These are phyloP conservation scores for Aspergillus taichungensis DNA, from an alignment of 495 filamentous ascomycete genomes.

Conservation along the genomic window DNA sequence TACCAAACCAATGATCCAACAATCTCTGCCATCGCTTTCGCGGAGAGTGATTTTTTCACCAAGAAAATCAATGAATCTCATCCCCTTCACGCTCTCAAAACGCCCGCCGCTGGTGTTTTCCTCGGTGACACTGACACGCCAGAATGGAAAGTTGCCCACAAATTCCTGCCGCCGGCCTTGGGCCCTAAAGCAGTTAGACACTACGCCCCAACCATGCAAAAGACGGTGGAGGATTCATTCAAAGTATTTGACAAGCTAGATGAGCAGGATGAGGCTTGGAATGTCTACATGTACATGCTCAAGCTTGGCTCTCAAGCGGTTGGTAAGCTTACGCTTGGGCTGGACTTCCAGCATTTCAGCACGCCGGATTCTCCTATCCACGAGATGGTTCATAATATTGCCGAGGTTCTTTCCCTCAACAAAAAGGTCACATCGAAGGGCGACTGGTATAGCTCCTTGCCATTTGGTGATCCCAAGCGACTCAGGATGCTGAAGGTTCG, in stretches of 20 bases:
- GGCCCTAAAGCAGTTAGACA: slow-evolving; percentile 47
- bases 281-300: slow-evolving; percentile 52
- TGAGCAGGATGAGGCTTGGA: slow-evolving; percentile 38
- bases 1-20: slow-evolving; percentile 45
- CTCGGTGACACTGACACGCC: slow-evolving; percentile 41
- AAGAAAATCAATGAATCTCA: slow-evolving; percentile 43
- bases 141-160: slow-evolving; percentile 41
- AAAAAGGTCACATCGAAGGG: slow-evolving; percentile 42
- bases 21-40: slow-evolving; percentile 29
- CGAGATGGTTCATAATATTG: slow-evolving; percentile 32
- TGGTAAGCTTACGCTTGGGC: slow-evolving; percentile 40
- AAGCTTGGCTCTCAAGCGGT: slow-evolving; percentile 48
- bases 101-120: slow-evolving; percentile 40
- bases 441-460: slow-evolving; percentile 41
- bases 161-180: slow-evolving; percentile 47
- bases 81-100: slow-evolving; percentile 40
- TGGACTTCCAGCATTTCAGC: slow-evolving; percentile 46
- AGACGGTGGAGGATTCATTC: slow-evolving; percentile 33
- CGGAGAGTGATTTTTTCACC: slow-evolving; percentile 42
- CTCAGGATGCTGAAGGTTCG: slow-evolving; percentile 20
- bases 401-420: slow-evolving; percentile 36
- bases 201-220: slow-evolving; percentile 47
- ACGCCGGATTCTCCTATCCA: slow-evolving; percentile 31
- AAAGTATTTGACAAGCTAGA: slow-evolving; percentile 46
- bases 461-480: slow-evolving; percentile 41